These are phyloP conservation scores for Trichoderma sp. DNA, from an alignment of 2,329 filamentous ascomycete genomes.

Conservation along the genomic window DNA sequence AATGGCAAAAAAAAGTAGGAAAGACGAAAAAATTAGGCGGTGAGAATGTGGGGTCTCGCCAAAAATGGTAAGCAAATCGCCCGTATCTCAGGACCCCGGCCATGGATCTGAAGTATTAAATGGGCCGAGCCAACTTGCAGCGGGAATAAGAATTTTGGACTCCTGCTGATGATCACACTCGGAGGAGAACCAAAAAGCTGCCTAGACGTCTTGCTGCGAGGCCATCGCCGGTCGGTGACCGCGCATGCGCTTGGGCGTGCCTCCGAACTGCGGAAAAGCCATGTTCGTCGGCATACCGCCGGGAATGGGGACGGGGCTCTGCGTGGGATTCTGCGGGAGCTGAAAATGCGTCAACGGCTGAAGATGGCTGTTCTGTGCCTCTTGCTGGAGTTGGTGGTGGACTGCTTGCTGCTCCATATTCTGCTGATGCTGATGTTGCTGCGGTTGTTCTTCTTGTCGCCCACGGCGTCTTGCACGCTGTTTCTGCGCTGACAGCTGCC, in stretches of 20 bases:
- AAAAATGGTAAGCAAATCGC: slow-evolving; percentile 19
- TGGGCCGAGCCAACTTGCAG: slow-evolving; percentile 18
- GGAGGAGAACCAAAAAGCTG: slow-evolving; percentile 8
- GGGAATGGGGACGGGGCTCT: slow-evolving; percentile 37
- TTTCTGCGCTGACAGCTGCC: slow-evolving; percentile 35
- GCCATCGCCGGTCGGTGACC: slow-evolving; percentile 33
- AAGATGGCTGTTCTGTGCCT: slow-evolving; percentile 36
- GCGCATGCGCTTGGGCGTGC: slow-evolving; percentile 39
- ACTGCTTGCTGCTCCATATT: slow-evolving; percentile 31
- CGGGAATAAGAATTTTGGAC: neutral
- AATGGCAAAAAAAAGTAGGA: slow-evolving; percentile 34
- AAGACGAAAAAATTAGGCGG: slow-evolving; percentile 35
- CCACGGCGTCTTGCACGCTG: slow-evolving; percentile 34
- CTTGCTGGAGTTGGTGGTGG: slow-evolving; percentile 29
- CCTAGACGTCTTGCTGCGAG: slow-evolving; percentile 19
- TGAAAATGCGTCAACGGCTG: slow-evolving; percentile 38
- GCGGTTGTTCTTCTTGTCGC: slow-evolving; percentile 35
- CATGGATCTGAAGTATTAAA: neutral
- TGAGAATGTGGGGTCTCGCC: slow-evolving; percentile 31
- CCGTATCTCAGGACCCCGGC: slow-evolving; percentile 5
- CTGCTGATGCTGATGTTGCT: slow-evolving; percentile 34
- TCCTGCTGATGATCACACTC: neutral
- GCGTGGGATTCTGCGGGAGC: slow-evolving; percentile 34
- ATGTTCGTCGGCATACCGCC: slow-evolving; percentile 33
- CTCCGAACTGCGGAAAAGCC: slow-evolving; percentile 38